Percentiles rank a stretch among this genome's conserved stretches.
Evolutionary conservation across 345 rosid genomes (phyloP).

Genomic region (Populus pruinosa): DNA sequence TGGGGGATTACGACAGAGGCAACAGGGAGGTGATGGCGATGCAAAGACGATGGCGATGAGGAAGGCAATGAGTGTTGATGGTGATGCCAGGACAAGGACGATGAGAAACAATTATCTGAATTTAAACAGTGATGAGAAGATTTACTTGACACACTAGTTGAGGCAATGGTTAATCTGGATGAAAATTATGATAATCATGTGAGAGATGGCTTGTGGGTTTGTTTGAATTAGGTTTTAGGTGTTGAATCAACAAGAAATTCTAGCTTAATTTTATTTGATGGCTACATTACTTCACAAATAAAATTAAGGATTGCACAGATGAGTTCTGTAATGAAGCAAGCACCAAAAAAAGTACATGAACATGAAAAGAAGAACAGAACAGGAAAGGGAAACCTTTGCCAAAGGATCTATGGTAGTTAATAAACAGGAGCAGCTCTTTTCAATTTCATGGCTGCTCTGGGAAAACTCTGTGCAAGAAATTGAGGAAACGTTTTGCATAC

Average conservation of each 20-base stretch:
- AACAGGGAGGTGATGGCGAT: no score
- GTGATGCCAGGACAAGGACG: no score
- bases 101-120: no score
- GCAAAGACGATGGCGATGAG: no score
- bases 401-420: background rate
- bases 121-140: no score
- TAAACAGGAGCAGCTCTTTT: background rate
- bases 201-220: background rate
- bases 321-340: background rate
- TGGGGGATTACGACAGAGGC: no score
- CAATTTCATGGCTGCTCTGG: slow-evolving; percentile 35
- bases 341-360: background rate
- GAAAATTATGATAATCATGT: background rate
- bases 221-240: no score
- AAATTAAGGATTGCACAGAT: slow-evolving; percentile 2
- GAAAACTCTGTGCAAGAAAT: slow-evolving; percentile 68
- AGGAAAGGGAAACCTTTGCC: background rate
- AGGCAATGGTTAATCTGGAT: background rate
- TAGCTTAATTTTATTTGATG: background rate
- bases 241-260: no score
- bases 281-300: slow-evolving; percentile 7
- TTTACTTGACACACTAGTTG: no score
- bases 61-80: no score
- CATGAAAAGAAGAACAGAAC: background rate
- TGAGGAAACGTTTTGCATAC: slow-evolving; percentile 68